Evolutionary conservation across 768 basidiomycete genomes (phyloP), one percentile per base, ranked within the genome.

Genomic region (Chalciporus sphaerocephalus): DNA sequence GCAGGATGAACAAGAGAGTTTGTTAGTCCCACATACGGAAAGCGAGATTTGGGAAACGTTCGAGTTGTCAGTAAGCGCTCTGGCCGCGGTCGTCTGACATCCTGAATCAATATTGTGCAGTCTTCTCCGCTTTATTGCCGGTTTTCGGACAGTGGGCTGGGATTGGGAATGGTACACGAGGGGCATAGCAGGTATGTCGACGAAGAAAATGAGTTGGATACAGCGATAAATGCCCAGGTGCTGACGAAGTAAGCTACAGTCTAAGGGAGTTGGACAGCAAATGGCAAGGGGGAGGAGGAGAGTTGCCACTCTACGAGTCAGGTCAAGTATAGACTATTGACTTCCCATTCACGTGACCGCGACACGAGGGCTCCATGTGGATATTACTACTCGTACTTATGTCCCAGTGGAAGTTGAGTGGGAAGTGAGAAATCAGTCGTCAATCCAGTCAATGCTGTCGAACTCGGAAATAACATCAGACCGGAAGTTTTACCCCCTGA

Each of bases 401-500:
- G n/a, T n/a, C n/a, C n/a, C n/a, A n/a, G n/a, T n/a, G n/a, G n/a
- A n/a, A n/a, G n/a, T n/a, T n/a, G n/a, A n/a, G n/a, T n/a, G n/a
- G n/a, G n/a, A n/a, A n/a, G n/a, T n/a, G n/a, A n/a, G n/a, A n/a
- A n/a, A n/a, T n/a, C n/a, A n/a, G n/a, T 61, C 61, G 41, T 69
- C 68, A 34, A 66, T 45, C 69, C 67, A 69, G 48, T 67, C 62
- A 22, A 54, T 48, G 39, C 54, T 62, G 47, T 70, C 67, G 44
- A 68, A 63, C 33, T 53, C 56, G 13, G 56, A 54, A 20, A 52
- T 48, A 52, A 57, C 61, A 37, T 48, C 53, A 35, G 58, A 64
- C 28, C 59, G 58, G 18, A 39, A 37, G n/a, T 48, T 38, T 4
- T 38, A 27, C 20, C 23, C 42, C 10, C 51, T 51, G 24, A 21